Evolutionary conservation across 2,329 filamentous ascomycete species (phyloP).

Genomic region (Magnaporthiopsis poae): DNA sequence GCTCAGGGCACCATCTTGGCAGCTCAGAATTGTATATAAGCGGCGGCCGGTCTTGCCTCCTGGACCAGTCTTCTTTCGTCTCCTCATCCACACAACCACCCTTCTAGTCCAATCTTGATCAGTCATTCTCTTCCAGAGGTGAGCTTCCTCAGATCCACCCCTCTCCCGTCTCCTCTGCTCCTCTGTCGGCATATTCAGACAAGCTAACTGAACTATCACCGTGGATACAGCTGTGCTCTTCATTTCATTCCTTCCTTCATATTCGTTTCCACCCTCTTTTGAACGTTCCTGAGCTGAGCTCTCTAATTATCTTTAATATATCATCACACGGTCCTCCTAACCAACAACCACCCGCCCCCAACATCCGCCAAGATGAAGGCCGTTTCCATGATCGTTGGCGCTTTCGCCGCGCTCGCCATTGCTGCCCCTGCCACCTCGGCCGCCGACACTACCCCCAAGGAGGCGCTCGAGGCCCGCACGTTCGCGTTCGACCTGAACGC

Average conservation of each 20-base stretch:
- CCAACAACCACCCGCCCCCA: constrained; percentile 10
- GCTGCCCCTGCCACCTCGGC: constrained; percentile 30
- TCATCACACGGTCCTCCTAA: constrained; percentile 17
- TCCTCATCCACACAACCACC: constrained; percentile 26
- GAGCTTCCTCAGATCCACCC: constrained; percentile 13
- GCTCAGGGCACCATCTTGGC: constrained; percentile 6
- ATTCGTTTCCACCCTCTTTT: constrained; percentile 17
- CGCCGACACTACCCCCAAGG: constrained; percentile 13
- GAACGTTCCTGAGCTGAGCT: constrained; percentile 38
- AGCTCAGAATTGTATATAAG: constrained; percentile 27
- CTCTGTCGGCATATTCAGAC: neutral
- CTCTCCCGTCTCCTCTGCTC: neutral
- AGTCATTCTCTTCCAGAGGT: constrained; percentile 37
- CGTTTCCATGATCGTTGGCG: constrained; percentile 33
- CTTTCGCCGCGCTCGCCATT: constrained; percentile 33
- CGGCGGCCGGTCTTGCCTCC: neutral
- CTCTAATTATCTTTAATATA: constrained; percentile 22
- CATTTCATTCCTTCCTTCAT: constrained; percentile 34
- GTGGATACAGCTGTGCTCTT: constrained; percentile 35
- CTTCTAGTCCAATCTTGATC: constrained; percentile 24
- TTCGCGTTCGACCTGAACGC: constrained; percentile 28
- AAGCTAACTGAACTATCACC: constrained; percentile 7
- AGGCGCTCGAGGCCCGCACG: constrained; percentile 24
- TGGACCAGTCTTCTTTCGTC: constrained; percentile 16
- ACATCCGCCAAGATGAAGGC: constrained; percentile 37